Evolutionary conservation across 441 rosid species (phyloP), one percentile per base, ranked within the genome.

Genomic region (Bocquillonia castaneifolia): DNA sequence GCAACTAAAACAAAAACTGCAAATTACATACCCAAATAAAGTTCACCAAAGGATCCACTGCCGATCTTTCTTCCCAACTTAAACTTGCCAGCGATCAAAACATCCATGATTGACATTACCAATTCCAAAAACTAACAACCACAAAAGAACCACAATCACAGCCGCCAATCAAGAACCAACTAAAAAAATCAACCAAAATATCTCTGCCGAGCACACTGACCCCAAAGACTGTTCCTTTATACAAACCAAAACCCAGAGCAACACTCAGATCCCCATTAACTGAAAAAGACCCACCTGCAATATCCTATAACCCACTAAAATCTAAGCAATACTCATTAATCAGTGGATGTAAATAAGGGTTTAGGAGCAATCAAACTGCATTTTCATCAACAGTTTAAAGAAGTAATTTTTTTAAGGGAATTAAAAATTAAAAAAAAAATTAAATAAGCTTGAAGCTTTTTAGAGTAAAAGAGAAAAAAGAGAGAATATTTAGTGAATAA

Each of bases 41-140:
- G 92, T 78, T 93, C 96, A 62, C 99, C 97, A 64, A 93, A 93
- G 42, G 99, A 93, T 47, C 99, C 99, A 73, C 97, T 86, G 14
- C 99, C 99, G 45, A 93, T 91, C 87, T 93, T 91, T 76, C 99
- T 82, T 28, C 96, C 97, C 57, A 93, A 81, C 87, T 88, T 93
- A 74, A 84, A 93, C 76, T 91, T 93, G 32, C 93, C 97, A 77
- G 91, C 99, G 77, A 91, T 85, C 32, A 93, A 85, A 79, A 81
- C 96, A 79, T 89, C 97, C 97, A 93, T 90, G 73, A 72, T 64
- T 64, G 72, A 61, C 59, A 71, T 64, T 70, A 67, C 75, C 68
- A 74, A 74, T 77, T n/a, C n/a, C 59, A 56, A 40, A 37, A 50
- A 17, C 63, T 15, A 25, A 48, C 40, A 51, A 66, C 69, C 25